phyloP scores from a whole-genome alignment of 495 filamentous ascomycete species.

The Tuber borchii region DNA sequence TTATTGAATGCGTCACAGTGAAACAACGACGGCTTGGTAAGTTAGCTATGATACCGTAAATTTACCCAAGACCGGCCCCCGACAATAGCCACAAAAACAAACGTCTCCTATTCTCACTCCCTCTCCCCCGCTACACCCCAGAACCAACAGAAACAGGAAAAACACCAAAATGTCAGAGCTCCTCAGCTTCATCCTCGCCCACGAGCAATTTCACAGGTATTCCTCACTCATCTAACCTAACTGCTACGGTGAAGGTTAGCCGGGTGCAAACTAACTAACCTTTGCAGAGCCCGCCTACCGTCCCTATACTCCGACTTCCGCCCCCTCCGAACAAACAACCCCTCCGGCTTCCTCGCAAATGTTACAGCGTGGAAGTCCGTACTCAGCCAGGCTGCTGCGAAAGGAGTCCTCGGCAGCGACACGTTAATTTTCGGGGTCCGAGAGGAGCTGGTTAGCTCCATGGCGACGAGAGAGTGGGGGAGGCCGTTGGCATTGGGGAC shows the following conservation, averaged over 20 bases:
- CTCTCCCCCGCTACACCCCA: neutral
- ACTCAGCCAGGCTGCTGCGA: conserved; percentile 58
- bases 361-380: conserved; percentile 73
- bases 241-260: neutral
- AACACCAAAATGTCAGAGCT: conserved; percentile 10
- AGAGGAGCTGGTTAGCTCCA: conserved; percentile 59
- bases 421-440: conserved; percentile 61
- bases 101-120: neutral
- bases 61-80: neutral
- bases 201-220: conserved; percentile 35
- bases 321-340: conserved; percentile 69
- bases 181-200: conserved; percentile 26
- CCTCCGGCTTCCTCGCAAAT: conserved; percentile 84
- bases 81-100: neutral
- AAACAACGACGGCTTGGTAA: neutral
- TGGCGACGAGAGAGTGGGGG: conserved; percentile 75
- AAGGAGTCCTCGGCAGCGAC: conserved; percentile 54
- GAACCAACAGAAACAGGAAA: neutral
- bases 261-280: conserved; percentile 3
- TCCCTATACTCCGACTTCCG: conserved; percentile 93
- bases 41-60: neutral
- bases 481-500: conserved; percentile 72
- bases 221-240: neutral
- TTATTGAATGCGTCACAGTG: neutral
- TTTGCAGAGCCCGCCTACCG: conserved; percentile 66